A percentile compares a stretch with the other conserved stretches of the same genome.
These are phyloP conservation scores for Populus tomentosa DNA, from an alignment of 441 rosid genomes.

Conservation along the genomic window DNA sequence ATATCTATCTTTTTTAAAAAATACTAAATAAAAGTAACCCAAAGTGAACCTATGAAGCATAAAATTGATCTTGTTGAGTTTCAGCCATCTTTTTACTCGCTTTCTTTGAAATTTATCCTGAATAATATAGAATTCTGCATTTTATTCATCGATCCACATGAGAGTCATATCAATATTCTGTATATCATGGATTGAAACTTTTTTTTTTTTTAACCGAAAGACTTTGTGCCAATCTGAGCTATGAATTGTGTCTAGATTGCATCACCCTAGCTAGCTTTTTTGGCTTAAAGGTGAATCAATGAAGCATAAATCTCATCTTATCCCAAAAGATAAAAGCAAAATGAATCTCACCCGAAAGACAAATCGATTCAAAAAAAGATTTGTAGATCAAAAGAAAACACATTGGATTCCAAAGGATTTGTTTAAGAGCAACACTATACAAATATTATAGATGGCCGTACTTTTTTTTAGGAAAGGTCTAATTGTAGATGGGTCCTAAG, in stretches of 20 bases:
- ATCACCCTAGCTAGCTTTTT: slow-evolving; percentile 10
- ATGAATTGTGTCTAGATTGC: neutral
- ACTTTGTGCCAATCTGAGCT: neutral
- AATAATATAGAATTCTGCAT: neutral
- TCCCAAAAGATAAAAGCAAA: slow-evolving; percentile 36
- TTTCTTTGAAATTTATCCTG: neutral
- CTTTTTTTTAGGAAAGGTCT: neutral
- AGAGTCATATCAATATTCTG: neutral
- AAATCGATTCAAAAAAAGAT: slow-evolving; percentile 26
- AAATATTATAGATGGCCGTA: neutral
- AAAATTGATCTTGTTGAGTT: neutral
- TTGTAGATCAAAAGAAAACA: slow-evolving; percentile 24
- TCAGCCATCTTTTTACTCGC: no score
- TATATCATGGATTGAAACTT: neutral
- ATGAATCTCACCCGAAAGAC: slow-evolving; percentile 51
- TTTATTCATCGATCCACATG: no score
- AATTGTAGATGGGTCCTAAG: slow-evolving; percentile 14
- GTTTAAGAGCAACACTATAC: neutral
- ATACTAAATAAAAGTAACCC: no score
- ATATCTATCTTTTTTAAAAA: no score
- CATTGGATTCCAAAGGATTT: slow-evolving; percentile 43
- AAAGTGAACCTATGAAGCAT: no score
- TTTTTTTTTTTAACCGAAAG: neutral
- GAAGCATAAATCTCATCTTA: slow-evolving; percentile 48
- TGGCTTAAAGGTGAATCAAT: slow-evolving; percentile 34